Evolutionary conservation across 2,329 filamentous ascomycete genomes (phyloP).

Genomic region (Aspergillus arachidicola): DNA sequence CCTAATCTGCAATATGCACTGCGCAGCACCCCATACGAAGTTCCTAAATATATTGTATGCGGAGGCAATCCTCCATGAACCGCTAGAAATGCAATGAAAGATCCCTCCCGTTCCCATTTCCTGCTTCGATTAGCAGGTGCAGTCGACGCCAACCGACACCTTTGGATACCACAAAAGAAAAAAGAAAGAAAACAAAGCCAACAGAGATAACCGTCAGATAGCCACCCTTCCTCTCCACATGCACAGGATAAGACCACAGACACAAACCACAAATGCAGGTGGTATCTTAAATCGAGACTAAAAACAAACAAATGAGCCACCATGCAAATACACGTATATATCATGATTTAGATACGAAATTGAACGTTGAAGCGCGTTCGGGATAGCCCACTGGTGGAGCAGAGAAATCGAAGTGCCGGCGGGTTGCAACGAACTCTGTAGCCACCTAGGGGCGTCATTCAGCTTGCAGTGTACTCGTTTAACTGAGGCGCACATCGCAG

Average conservation of each 20-base stretch:
- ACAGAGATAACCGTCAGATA: constrained; percentile 14
- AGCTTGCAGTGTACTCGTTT: neutral
- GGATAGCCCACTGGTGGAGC: neutral
- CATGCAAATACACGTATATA: constrained; percentile 7
- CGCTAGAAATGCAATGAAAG: constrained; percentile 26
- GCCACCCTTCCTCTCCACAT: constrained; percentile 12
- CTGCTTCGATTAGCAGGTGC: constrained; percentile 8
- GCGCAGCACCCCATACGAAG: constrained; percentile 5
- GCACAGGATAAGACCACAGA: constrained; percentile 7
- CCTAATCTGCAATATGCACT: neutral
- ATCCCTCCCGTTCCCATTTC: constrained; percentile 20
- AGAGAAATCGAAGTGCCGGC: neutral
- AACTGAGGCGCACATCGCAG: neutral
- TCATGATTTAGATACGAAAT: neutral
- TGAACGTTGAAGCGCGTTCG: neutral
- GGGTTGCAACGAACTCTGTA: neutral
- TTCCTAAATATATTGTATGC: constrained; percentile 10
- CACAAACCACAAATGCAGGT: constrained; percentile 14
- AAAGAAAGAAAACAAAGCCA: constrained; percentile 5
- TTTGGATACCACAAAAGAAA: constrained; percentile 4
- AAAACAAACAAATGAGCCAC: constrained; percentile 12
- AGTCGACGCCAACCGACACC: constrained; percentile 16
- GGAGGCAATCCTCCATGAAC: constrained; percentile 16
- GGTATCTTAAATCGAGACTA: constrained; percentile 6
- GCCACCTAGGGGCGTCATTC: neutral